Conservation (phyloP, 2,329 filamentous ascomycete species). For the Metarhizium album region DNA sequence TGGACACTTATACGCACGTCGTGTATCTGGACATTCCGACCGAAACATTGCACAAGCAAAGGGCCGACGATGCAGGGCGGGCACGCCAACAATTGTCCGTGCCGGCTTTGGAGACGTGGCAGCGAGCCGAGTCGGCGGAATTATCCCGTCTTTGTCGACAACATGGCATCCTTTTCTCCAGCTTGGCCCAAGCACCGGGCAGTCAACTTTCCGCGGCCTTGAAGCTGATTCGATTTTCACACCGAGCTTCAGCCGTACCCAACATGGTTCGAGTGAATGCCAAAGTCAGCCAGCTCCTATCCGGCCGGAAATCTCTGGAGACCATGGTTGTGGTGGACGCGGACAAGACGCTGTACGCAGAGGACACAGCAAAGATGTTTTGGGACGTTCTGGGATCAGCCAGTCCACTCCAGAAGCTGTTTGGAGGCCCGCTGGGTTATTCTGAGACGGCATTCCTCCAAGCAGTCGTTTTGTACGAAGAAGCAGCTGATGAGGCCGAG, state of each 20-base stretch:
- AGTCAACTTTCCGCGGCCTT: background rate
- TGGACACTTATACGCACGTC: slow-evolving; percentile 42
- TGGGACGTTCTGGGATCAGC: slow-evolving; percentile 25
- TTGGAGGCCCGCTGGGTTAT: slow-evolving; percentile 35
- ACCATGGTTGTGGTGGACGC: slow-evolving; percentile 46
- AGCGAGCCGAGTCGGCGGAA: slow-evolving; percentile 30
- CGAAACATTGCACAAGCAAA: slow-evolving; percentile 25
- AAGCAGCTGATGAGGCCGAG: slow-evolving; percentile 20
- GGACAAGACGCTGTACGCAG: slow-evolving; percentile 41
- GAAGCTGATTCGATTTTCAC: slow-evolving; percentile 8
- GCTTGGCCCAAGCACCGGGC: background rate
- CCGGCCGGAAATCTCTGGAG: slow-evolving; percentile 16
- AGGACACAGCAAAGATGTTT: slow-evolving; percentile 41
- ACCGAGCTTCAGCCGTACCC: slow-evolving; percentile 15
- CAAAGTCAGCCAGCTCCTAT: slow-evolving; percentile 19
- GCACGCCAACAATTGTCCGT: slow-evolving; percentile 22
- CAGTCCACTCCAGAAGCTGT: slow-evolving; percentile 31
- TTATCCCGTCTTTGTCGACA: slow-evolving; percentile 33
- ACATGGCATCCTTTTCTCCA: slow-evolving; percentile 36
- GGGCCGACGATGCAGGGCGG: slow-evolving; percentile 25
- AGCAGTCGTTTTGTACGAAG: slow-evolving; percentile 41
- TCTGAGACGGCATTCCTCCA: slow-evolving; percentile 45
- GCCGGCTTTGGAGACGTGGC: slow-evolving; percentile 34
- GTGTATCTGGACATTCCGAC: slow-evolving; percentile 39
- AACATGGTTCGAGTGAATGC: slow-evolving; percentile 24